Conservation (phyloP, 2,329 filamentous ascomycete species). For the Didymella sp. region DNA sequence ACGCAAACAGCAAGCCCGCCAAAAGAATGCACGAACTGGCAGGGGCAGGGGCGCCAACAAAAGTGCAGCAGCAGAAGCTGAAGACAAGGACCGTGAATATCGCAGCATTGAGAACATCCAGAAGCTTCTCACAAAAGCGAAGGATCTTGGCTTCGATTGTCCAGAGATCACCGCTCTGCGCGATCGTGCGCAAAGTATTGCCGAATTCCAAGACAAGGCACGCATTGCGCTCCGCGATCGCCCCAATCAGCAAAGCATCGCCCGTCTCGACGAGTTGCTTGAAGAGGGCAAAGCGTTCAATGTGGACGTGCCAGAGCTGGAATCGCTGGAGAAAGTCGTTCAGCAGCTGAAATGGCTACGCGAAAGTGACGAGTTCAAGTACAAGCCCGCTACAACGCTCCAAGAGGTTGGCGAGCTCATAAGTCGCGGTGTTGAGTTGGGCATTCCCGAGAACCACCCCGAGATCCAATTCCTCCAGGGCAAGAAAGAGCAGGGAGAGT, state of each 20-base stretch:
- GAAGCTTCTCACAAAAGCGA: slow-evolving; percentile 81
- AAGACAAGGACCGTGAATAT: slow-evolving; percentile 82
- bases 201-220: slow-evolving; percentile 81
- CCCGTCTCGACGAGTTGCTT: slow-evolving; percentile 87
- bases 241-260: slow-evolving; percentile 58
- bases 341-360: slow-evolving; percentile 90
- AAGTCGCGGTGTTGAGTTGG: slow-evolving; percentile 75
- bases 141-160: slow-evolving; percentile 90
- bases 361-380: slow-evolving; percentile 70
- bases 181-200: slow-evolving; percentile 84
- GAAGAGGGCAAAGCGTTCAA: slow-evolving; percentile 89
- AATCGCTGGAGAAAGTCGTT: slow-evolving; percentile 78
- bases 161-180: slow-evolving; percentile 85
- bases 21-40: slow-evolving; percentile 91
- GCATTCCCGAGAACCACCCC: slow-evolving; percentile 80
- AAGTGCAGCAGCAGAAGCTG: slow-evolving; percentile 71
- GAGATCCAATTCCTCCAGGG: slow-evolving; percentile 78
- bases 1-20: slow-evolving; percentile 95
- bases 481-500: slow-evolving; percentile 75
- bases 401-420: slow-evolving; percentile 82
- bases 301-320: slow-evolving; percentile 88
- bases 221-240: slow-evolving; percentile 70
- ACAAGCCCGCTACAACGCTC: slow-evolving; percentile 69
- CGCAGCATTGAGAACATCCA: slow-evolving; percentile 90
- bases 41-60: slow-evolving; percentile 73